Evolutionary conservation across 192 early-diverging fungal genomes (phyloP).

Genomic region (Blastocladiella britannica): DNA sequence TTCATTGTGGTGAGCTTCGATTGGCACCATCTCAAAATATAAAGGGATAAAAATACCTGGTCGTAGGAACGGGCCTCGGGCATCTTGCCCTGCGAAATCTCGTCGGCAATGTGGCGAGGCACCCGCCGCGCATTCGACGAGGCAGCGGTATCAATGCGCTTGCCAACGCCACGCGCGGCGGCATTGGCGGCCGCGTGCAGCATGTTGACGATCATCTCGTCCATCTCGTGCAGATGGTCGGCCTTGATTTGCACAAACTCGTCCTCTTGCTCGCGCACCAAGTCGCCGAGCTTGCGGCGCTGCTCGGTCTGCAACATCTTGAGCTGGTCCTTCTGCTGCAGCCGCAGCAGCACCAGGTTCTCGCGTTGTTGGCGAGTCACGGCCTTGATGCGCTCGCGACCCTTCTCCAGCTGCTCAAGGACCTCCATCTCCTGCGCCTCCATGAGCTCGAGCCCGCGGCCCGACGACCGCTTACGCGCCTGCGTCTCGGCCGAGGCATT

Average conservation of each 20-base stretch:
- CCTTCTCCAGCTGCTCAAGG: conserved; percentile 4
- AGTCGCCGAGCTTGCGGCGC: conserved; percentile 1
- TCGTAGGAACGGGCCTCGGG: background rate
- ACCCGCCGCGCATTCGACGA: no score
- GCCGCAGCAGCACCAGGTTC: conserved; percentile 6
- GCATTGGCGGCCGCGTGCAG: no score
- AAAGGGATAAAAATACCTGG: no score
- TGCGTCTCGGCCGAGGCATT: no score
- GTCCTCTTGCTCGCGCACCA: conserved; percentile 8
- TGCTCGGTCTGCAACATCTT: conserved; percentile 7
- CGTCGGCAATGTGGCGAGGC: background rate
- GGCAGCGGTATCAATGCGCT: no score
- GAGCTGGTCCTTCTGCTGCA: conserved; percentile 11
- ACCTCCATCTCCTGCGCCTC: conserved; percentile 3
- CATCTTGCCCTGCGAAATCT: background rate
- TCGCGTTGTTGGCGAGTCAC: conserved; percentile 4
- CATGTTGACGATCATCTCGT: conserved; percentile 15
- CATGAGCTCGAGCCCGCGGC: no score
- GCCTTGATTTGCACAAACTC: conserved; percentile 15
- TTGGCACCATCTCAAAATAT: no score
- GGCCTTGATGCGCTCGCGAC: conserved; percentile 1
- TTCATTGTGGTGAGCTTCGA: no score
- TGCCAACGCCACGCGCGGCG: no score
- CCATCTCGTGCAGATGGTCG: conserved; percentile 22
- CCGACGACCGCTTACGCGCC: no score